Conservation (phyloP, 257 asterid species). For the Verbascum thapsus region DNA sequence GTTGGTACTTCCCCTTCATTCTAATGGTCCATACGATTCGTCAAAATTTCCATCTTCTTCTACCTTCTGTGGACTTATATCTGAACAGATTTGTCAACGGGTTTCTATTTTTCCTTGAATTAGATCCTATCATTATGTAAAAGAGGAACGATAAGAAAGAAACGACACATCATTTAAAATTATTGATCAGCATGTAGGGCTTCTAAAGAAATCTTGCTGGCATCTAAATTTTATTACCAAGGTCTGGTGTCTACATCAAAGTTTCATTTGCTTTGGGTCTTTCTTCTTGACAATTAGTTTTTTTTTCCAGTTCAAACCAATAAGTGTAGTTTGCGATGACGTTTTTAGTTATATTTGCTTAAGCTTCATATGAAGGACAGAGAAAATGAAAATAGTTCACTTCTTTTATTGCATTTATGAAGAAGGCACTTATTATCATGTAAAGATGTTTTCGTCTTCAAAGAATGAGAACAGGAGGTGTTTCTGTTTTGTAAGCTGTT, state of each 20-base stretch:
- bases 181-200: background rate
- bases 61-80: slow-evolving; percentile 4
- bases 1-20: background rate
- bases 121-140: background rate
- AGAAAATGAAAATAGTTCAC: slow-evolving; percentile 13
- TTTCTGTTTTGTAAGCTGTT: slow-evolving; percentile 1
- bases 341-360: slow-evolving; percentile 5
- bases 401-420: background rate
- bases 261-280: background rate
- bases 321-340: slow-evolving; percentile 7
- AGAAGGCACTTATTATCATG: slow-evolving; percentile 6
- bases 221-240: slow-evolving; percentile 13
- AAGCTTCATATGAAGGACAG: background rate
- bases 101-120: slow-evolving; percentile 2
- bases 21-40: background rate
- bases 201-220: slow-evolving; percentile 5
- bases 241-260: background rate
- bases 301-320: background rate
- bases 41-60: background rate
- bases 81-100: background rate
- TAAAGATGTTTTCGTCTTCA: background rate
- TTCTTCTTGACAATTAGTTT: slow-evolving; percentile 3
- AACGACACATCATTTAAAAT: background rate
- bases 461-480: slow-evolving; percentile 1
- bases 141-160: background rate